These are phyloP conservation scores for Yamadazyma blattariae DNA, from an alignment of 1,139 yeast species.

Conservation along the genomic window DNA sequence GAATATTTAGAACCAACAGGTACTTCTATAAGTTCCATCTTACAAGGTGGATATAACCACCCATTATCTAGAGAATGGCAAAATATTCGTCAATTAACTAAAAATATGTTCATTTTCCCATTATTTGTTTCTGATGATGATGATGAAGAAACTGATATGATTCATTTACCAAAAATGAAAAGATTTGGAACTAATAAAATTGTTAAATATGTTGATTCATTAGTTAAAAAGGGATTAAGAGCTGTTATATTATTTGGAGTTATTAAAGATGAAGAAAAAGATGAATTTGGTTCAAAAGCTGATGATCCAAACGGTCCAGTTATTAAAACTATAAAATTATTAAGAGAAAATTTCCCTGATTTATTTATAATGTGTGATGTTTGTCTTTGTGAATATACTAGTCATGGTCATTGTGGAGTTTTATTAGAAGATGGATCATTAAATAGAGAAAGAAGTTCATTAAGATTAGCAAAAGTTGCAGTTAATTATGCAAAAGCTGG, in stretches of 20 bases:
- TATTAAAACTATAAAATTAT: constrained; percentile 67
- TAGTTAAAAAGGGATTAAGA: constrained; percentile 78
- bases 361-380: constrained; percentile 91
- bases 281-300: constrained; percentile 81
- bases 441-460: constrained; percentile 71
- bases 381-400: constrained; percentile 93
- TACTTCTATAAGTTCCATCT: constrained; percentile 68
- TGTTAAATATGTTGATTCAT: constrained; percentile 63
- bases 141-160: constrained; percentile 74
- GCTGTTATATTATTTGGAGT: constrained; percentile 93
- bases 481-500: constrained; percentile 96
- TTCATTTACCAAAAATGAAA: constrained; percentile 82
- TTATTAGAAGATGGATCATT: constrained; percentile 82
- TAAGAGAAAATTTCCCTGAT: constrained; percentile 68
- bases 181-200: constrained; percentile 83
- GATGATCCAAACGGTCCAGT: constrained; percentile 98
- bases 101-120: constrained; percentile 91
- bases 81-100: constrained; percentile 73
- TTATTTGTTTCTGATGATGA: constrained; percentile 78
- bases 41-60: constrained; percentile 94
- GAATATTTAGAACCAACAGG: constrained; percentile 57
- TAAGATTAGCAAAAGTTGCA: constrained; percentile 90
- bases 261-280: constrained; percentile 69
- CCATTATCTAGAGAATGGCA: constrained; percentile 93
- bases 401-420: constrained; percentile 96